phyloP scores from a whole-genome alignment of 495 filamentous ascomycete species.

The Pseudevernia furfuracea region DNA sequence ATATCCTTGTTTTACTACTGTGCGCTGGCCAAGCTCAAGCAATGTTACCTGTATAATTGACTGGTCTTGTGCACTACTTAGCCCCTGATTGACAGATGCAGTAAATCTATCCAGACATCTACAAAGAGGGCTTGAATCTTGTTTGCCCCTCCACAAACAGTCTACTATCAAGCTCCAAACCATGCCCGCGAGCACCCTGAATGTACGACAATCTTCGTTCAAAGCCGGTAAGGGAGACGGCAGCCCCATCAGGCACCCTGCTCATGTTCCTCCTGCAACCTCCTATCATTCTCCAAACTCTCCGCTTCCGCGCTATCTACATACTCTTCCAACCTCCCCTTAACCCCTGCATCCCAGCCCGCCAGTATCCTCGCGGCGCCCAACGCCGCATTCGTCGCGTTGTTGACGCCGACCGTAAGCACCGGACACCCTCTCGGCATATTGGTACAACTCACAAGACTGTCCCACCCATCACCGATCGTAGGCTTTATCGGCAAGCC shows the following conservation, averaged over 20 bases:
- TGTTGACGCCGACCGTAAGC: constrained; percentile 89
- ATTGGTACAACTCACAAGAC: constrained; percentile 82
- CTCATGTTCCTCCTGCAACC: constrained; percentile 1
- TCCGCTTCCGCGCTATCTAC: constrained; percentile 12
- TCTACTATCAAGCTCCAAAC: not conserved
- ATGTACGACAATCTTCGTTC: not conserved
- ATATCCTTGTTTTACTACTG: not conserved
- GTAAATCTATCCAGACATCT: not conserved
- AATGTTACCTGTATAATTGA: not conserved
- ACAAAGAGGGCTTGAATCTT: not conserved
- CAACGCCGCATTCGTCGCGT: constrained; percentile 85
- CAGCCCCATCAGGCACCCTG: not conserved
- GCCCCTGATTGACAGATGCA: not conserved
- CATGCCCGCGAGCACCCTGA: not conserved
- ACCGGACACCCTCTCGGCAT: constrained; percentile 87
- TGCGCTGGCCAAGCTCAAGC: not conserved
- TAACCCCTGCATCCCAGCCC: constrained; percentile 40
- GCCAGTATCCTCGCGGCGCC: constrained; percentile 79
- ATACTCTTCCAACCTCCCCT: constrained; percentile 21
- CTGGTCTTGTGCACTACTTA: not conserved
- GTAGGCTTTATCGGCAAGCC: constrained; percentile 87
- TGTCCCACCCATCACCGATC: constrained; percentile 81
- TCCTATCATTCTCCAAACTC: constrained; percentile 14
- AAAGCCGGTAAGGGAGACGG: not conserved
- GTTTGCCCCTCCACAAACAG: not conserved